Percentiles rank a stretch among this genome's conserved stretches.
phyloP scores from a whole-genome alignment of 148 eudicot species.

The Vaccinium macrocarpon region DNA sequence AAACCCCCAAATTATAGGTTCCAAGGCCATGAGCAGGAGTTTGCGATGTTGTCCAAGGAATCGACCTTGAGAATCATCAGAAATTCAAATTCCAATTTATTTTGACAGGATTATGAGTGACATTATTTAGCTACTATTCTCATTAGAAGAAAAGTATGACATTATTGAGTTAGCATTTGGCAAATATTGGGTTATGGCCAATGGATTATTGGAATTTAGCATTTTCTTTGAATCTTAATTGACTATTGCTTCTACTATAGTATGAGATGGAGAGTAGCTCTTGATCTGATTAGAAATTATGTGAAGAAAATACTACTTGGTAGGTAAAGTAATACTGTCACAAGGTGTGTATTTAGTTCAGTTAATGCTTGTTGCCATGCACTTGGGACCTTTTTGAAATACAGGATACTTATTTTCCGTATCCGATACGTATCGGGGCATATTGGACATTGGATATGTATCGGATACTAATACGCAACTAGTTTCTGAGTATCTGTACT shows the following conservation, averaged over 20 bases:
- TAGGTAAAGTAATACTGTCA: not conserved
- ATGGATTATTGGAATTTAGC: not conserved
- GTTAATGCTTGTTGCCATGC: not conserved
- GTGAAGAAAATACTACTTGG: not conserved
- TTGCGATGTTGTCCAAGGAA: slow-evolving; percentile 96
- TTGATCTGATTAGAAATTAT: not conserved
- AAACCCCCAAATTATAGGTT: slow-evolving; percentile 90
- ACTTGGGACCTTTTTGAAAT: not conserved
- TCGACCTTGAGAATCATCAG: slow-evolving; percentile 64
- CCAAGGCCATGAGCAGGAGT: slow-evolving; percentile 90
- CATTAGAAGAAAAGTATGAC: not conserved
- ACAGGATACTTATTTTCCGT: too few species aligned
- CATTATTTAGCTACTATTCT: not conserved
- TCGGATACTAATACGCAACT: too few species aligned
- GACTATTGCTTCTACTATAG: not conserved
- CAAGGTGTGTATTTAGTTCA: not conserved
- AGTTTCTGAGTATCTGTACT: too few species aligned
- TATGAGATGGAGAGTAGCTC: not conserved
- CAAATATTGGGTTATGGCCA: not conserved
- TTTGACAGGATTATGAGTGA: not conserved
- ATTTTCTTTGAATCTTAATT: not conserved
- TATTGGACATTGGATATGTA: too few species aligned
- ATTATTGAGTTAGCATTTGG: not conserved
- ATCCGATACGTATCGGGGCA: too few species aligned
- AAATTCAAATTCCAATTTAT: not conserved